phyloP scores from a whole-genome alignment of 202 grass and related monocot species.

The Musa balbisiana region DNA sequence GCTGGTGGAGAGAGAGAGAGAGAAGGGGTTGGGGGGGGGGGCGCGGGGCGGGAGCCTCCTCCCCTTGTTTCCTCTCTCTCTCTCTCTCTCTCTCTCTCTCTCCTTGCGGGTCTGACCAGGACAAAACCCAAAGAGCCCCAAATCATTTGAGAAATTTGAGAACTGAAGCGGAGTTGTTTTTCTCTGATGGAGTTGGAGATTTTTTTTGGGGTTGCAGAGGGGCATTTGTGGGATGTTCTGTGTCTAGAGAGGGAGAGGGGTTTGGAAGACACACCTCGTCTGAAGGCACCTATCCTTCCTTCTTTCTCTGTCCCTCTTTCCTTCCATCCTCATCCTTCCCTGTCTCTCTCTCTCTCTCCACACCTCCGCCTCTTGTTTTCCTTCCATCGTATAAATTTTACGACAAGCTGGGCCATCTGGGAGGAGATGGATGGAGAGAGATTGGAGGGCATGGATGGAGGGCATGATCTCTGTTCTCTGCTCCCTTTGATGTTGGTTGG shows the following conservation, averaged over 20 bases:
- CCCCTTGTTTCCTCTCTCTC: background rate
- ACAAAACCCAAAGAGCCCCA: background rate
- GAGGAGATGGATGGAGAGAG: background rate
- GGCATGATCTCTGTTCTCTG: background rate
- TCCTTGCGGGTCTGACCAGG: background rate
- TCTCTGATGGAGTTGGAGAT: background rate
- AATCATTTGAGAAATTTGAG: conserved; percentile 1
- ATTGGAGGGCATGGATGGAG: background rate
- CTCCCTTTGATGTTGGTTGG: background rate
- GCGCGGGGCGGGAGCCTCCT: background rate
- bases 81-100: background rate
- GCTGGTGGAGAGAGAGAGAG: background rate
- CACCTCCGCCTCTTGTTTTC: background rate
- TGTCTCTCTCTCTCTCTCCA: too few relatives aligned
- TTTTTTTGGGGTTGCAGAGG: background rate
- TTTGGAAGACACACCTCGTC: background rate
- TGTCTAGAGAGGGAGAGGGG: background rate
- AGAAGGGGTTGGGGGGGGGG: background rate
- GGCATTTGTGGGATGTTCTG: background rate
- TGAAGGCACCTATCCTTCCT: background rate
- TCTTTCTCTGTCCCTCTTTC: background rate
- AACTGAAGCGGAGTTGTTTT: background rate
- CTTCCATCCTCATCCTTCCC: background rate
- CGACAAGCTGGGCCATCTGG: background rate
- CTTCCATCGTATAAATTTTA: background rate